These are phyloP conservation scores for Pseudotsuga menziesii DNA, from an alignment of 75 land plant genomes.

Conservation along the genomic window DNA sequence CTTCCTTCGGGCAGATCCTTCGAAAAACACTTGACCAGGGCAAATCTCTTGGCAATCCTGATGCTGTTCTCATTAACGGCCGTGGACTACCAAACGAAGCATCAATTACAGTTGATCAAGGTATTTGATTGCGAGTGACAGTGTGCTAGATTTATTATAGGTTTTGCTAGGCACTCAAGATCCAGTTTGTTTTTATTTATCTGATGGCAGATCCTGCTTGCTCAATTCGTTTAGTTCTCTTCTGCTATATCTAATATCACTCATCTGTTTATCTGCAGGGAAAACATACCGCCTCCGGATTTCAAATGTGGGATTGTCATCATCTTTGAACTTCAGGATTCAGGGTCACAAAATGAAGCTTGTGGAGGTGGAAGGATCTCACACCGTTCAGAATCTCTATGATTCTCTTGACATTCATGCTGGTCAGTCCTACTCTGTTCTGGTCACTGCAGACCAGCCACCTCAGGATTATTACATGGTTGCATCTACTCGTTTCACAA, in stretches of 20 bases:
- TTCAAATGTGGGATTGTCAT: slow-evolving; percentile 73
- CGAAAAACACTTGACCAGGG: slow-evolving; percentile 38
- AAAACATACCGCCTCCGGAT: slow-evolving; percentile 80
- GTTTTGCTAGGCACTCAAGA: slow-evolving; percentile 41
- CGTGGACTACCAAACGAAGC: slow-evolving; percentile 26
- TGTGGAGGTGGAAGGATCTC: slow-evolving; percentile 90
- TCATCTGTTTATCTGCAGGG: slow-evolving; percentile 54
- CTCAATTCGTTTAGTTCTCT: neutral
- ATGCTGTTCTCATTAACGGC: slow-evolving; percentile 57
- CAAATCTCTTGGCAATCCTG: slow-evolving; percentile 27
- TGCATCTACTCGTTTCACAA: slow-evolving; percentile 70
- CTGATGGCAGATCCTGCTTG: neutral
- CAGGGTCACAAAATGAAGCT: slow-evolving; percentile 75
- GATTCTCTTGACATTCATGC: slow-evolving; percentile 76
- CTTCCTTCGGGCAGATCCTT: slow-evolving; percentile 19
- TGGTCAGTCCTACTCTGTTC: slow-evolving; percentile 79
- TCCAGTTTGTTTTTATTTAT: slow-evolving; percentile 10
- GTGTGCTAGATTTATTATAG: slow-evolving; percentile 55
- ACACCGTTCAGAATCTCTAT: slow-evolving; percentile 63
- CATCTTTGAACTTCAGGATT: slow-evolving; percentile 81
- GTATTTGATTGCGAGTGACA: slow-evolving; percentile 24
- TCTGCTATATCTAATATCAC: slow-evolving; percentile 12
- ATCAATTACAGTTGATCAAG: slow-evolving; percentile 36
- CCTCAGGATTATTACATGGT: slow-evolving; percentile 76
- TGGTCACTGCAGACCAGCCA: slow-evolving; percentile 76